phyloP scores from a whole-genome alignment of 2,329 filamentous ascomycete genomes.

The Eurotiales sp. region DNA sequence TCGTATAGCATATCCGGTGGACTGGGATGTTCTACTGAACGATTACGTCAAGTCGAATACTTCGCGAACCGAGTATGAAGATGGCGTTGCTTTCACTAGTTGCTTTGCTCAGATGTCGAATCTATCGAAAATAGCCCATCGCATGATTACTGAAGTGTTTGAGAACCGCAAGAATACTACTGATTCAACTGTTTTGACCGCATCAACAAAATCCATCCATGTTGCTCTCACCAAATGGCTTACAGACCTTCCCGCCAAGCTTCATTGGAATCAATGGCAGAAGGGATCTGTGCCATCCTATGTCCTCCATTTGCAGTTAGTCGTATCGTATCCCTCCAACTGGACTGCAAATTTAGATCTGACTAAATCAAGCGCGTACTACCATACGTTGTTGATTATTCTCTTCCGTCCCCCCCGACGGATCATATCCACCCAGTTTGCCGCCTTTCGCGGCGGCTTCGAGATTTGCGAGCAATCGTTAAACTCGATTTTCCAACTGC shows the following conservation, averaged over 20 bases:
- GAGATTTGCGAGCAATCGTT: constrained; percentile 4
- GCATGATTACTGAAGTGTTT: constrained; percentile 4
- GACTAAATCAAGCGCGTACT: background rate
- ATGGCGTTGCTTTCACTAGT: constrained; percentile 1
- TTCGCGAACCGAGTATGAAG: background rate
- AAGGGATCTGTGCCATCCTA: background rate
- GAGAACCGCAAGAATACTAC: constrained; percentile 3
- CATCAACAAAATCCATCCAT: background rate
- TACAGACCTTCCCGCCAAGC: background rate
- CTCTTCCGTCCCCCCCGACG: background rate
- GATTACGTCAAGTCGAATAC: background rate
- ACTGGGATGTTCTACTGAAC: constrained; percentile 1
- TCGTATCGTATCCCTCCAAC: background rate
- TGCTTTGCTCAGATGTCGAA: constrained; percentile 1
- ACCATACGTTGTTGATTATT: constrained; percentile 1
- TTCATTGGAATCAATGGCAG: constrained; percentile 6
- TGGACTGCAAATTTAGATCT: background rate
- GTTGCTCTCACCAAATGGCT: background rate
- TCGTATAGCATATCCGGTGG: constrained; percentile 1
- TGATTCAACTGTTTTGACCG: background rate
- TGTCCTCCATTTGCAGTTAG: constrained; percentile 1
- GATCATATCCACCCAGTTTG: background rate
- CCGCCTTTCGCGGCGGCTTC: background rate
- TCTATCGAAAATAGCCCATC: constrained; percentile 4
- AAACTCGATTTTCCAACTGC: background rate